Conservation (phyloP, 345 rosid species). For the Schrenkiella parvula region DNA sequence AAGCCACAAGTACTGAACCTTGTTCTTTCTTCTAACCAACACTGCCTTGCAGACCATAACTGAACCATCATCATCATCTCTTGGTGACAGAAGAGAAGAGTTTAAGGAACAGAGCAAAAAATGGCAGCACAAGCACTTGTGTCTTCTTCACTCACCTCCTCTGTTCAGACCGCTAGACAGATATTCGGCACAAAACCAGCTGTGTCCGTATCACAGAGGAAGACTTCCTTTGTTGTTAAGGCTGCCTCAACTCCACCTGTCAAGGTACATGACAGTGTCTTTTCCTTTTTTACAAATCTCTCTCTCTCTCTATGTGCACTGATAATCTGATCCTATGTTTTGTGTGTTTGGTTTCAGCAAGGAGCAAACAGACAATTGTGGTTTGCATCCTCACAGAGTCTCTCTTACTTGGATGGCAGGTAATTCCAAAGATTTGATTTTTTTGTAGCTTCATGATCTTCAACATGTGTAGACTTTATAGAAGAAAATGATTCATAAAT, state of each 20-base stretch:
- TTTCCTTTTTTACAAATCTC: not conserved
- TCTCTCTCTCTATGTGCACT: not conserved
- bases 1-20: conserved; percentile 31
- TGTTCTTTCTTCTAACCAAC: conserved; percentile 15
- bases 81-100: conserved; percentile 23
- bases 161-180: conserved; percentile 76
- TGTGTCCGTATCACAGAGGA: conserved; percentile 43
- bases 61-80: conserved; percentile 19
- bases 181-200: conserved; percentile 52
- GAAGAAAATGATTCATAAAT: not conserved
- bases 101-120: conserved; percentile 5
- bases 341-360: conserved; percentile 47
- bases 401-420: conserved; percentile 97
- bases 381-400: conserved; percentile 94
- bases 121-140: conserved; percentile 93
- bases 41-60: conserved; percentile 33
- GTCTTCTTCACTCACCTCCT: conserved; percentile 77
- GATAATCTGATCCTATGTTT: not conserved
- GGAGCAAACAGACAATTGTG: conserved; percentile 84
- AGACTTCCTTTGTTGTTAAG: conserved; percentile 58
- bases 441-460: not conserved
- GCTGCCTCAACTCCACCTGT: conserved; percentile 92
- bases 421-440: conserved; percentile 22
- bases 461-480: not conserved
- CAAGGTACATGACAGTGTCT: conserved; percentile 46